Percentiles rank a stretch among this genome's conserved stretches.
Evolutionary conservation across 345 rosid species (phyloP).

Genomic region (Luvunga scandens): DNA sequence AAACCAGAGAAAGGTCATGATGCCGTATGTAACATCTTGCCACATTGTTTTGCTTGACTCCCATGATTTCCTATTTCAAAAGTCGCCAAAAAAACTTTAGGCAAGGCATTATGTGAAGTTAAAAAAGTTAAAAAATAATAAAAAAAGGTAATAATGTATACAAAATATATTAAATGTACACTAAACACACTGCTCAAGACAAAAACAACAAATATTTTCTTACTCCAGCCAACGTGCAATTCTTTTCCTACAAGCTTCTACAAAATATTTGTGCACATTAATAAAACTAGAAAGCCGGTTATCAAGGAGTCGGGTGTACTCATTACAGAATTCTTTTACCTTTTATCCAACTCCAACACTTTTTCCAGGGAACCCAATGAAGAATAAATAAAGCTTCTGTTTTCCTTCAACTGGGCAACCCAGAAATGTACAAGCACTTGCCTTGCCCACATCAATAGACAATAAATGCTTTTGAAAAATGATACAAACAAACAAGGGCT

Average conservation of each 20-base stretch:
- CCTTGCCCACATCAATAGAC: slow-evolving; percentile 11
- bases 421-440: background rate
- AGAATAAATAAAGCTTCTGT: background rate
- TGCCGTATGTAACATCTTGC: background rate
- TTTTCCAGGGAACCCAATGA: slow-evolving; percentile 15
- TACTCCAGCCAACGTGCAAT: slow-evolving; percentile 12
- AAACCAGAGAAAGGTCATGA: background rate
- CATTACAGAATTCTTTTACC: slow-evolving; percentile 13
- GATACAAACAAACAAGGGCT: slow-evolving; percentile 10
- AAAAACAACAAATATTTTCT: background rate
- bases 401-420: background rate
- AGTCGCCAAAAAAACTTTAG: background rate
- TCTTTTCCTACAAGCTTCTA: background rate
- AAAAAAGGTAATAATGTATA: background rate
- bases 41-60: background rate
- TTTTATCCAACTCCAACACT: slow-evolving; percentile 2
- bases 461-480: background rate
- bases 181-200: slow-evolving; percentile 8
- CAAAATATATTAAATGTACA: background rate
- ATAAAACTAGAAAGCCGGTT: slow-evolving; percentile 9
- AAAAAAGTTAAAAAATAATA: no score
- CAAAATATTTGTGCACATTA: background rate
- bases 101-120: slow-evolving; percentile 2
- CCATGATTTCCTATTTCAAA: background rate
- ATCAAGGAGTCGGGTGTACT: slow-evolving; percentile 9